phyloP scores from a whole-genome alignment of 2,329 filamentous ascomycete genomes.

The Colletotrichum lindemuthianum region DNA sequence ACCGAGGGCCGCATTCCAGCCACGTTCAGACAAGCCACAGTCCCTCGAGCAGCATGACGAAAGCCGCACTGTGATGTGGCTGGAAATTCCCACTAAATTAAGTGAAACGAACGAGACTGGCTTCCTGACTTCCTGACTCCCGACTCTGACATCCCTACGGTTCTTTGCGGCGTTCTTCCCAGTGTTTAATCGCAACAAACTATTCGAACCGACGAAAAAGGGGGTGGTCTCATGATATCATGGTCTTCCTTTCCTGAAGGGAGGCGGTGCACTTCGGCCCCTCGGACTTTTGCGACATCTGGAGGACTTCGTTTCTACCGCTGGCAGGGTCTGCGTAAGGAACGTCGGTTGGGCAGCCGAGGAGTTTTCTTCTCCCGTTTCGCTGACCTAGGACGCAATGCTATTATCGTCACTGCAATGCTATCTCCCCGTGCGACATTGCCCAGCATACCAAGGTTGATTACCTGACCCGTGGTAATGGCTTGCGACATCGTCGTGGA shows the following conservation, averaged over 20 bases:
- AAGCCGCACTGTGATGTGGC: slow-evolving; percentile 4
- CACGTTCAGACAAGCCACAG: slow-evolving; percentile 12
- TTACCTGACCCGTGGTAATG: slow-evolving; percentile 10
- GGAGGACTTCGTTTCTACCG: neutral
- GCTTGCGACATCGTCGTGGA: slow-evolving; percentile 6
- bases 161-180: neutral
- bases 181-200: slow-evolving; percentile 15
- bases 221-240: slow-evolving; percentile 22
- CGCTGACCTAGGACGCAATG: slow-evolving; percentile 8
- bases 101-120: slow-evolving; percentile 29
- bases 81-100: slow-evolving; percentile 14
- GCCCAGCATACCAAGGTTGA: slow-evolving; percentile 4
- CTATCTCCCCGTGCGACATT: slow-evolving; percentile 13
- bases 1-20: slow-evolving; percentile 24
- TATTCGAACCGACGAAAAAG: slow-evolving; percentile 18
- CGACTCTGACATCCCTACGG: slow-evolving; percentile 19
- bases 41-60: neutral
- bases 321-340: neutral
- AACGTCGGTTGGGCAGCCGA: neutral
- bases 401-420: slow-evolving; percentile 9
- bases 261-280: slow-evolving; percentile 19
- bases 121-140: slow-evolving; percentile 20
- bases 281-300: slow-evolving; percentile 15
- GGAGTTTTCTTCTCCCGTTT: slow-evolving; percentile 12
- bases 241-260: slow-evolving; percentile 10